phyloP scores from a whole-genome alignment of 2,329 filamentous ascomycete species.

The Mariannaea sp. region DNA sequence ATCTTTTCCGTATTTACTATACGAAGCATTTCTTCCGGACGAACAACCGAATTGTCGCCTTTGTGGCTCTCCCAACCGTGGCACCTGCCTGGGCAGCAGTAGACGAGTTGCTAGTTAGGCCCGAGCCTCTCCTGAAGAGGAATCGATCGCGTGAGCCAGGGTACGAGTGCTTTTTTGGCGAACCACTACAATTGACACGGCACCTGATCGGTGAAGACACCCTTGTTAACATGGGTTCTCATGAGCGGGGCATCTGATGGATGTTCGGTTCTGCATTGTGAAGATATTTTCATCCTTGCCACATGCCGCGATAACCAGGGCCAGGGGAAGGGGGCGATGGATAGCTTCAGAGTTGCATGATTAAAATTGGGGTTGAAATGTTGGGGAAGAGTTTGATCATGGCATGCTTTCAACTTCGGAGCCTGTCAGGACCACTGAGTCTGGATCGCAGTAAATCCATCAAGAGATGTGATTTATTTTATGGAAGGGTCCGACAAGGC shows the following conservation, averaged over 20 bases:
- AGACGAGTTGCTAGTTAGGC: slow-evolving; percentile 18
- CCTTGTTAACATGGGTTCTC: slow-evolving; percentile 1
- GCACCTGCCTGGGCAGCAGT: slow-evolving; percentile 11
- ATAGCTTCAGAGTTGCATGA: slow-evolving; percentile 5
- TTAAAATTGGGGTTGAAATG: background rate
- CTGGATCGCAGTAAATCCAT: too few relatives aligned
- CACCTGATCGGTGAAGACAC: slow-evolving; percentile 19
- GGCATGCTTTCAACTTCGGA: too few relatives aligned
- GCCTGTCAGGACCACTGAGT: too few relatives aligned
- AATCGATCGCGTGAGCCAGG: slow-evolving; percentile 22
- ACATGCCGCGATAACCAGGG: background rate
- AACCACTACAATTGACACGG: slow-evolving; percentile 11
- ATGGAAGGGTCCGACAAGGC: too few relatives aligned
- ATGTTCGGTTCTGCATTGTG: slow-evolving; percentile 5
- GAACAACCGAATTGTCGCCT: too few relatives aligned
- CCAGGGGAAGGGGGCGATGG: slow-evolving; percentile 9
- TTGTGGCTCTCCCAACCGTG: slow-evolving; percentile 31
- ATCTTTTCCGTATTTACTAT: too few relatives aligned
- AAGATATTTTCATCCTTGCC: background rate
- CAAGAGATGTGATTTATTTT: too few relatives aligned
- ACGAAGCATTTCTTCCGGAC: too few relatives aligned
- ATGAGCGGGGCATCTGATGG: slow-evolving; percentile 7
- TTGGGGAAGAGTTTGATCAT: background rate
- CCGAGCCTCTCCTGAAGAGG: slow-evolving; percentile 30
- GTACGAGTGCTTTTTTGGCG: slow-evolving; percentile 4